Evolutionary conservation across 768 basidiomycete species (phyloP).

Genomic region (Leccinum subtestaceum): DNA sequence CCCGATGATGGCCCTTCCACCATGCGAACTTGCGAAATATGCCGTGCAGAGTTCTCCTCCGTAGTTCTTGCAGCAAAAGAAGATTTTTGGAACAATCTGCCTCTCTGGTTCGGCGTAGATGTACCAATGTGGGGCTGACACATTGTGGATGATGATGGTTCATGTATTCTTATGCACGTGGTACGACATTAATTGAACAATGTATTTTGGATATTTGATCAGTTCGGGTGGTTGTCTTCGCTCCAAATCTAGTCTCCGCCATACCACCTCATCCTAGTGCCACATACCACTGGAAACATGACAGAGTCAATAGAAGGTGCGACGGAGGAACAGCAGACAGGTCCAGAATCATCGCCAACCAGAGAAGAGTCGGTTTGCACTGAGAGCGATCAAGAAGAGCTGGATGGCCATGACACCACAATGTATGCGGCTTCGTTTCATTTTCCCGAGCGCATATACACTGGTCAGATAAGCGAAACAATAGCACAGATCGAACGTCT

Average conservation of each 20-base stretch:
- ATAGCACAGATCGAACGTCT: conserved; percentile 30
- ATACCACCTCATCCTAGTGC: neutral
- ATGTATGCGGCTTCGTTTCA: conserved; percentile 6
- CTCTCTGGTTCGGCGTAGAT: conserved; percentile 63
- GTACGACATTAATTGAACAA: neutral
- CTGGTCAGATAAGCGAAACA: conserved; percentile 20
- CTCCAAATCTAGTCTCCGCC: neutral
- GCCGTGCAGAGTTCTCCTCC: conserved; percentile 59
- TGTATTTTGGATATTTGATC: neutral
- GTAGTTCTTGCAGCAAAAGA: conserved; percentile 57
- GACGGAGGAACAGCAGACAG: neutral
- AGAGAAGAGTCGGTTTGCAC: neutral
- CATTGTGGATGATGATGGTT: neutral
- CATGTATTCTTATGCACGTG: conserved; percentile 14
- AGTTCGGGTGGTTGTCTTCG: too few species aligned
- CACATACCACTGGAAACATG: neutral
- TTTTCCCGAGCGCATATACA: conserved; percentile 1
- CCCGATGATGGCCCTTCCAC: conserved; percentile 41
- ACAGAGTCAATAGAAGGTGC: neutral
- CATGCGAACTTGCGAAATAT: conserved; percentile 63
- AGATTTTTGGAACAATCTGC: conserved; percentile 64
- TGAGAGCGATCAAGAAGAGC: conserved; percentile 16
- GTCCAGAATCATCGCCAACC: neutral
- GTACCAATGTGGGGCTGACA: conserved; percentile 37
- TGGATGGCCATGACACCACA: neutral